Base-by-base conservation (phyloP, 2,329 filamentous ascomycete species). In the Aureobasidium namibiae region DNA sequence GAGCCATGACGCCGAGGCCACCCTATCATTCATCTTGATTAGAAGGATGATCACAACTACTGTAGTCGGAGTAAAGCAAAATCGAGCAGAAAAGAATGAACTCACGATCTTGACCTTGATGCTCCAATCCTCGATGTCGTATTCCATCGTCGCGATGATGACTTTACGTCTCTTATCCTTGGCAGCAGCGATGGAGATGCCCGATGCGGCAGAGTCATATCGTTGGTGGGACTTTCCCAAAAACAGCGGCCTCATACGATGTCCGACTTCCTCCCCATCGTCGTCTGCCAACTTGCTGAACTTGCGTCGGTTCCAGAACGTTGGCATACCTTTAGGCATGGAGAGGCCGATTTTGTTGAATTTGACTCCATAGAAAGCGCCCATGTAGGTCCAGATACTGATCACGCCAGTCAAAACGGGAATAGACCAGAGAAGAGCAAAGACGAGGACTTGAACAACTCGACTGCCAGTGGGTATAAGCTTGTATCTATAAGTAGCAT, bases 1-100 rank as follows among this genome's bases (percentile, higher is more conserved):
- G 82, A 26, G 85, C 84, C 84, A 88, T 88, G 62, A 87, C 84
- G 68, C 85, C 85, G 5, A 88, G 75, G 61, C 85, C 85, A 61
- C 85, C 85, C 21, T 42, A 14, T 11, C 39, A 11, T 4, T 9
- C 3, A n/a, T n/a, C n/a, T 23, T 24, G 6, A 4, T 42, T 24
- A 42, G 39, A 4, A 24, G 18, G 9, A 39, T 21, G 16, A 18
- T 18, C 36, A 18, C 3, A 36, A 16, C 13, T 36, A n/a, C n/a
- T 5, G 34, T n/a, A n/a, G n/a, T n/a, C n/a, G n/a, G n/a, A n/a
- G n/a, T n/a, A n/a, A n/a, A n/a, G n/a, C n/a, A n/a, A n/a, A n/a
- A n/a, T n/a, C n/a, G n/a, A n/a, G n/a, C n/a, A n/a, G n/a, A n/a
- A n/a, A n/a, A 11, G 14, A 9, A 11, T 10, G 9, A 10, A 42